Base-by-base conservation (phyloP, 371 early-diverging fungal species). In the Coemansia sp. region DNA sequence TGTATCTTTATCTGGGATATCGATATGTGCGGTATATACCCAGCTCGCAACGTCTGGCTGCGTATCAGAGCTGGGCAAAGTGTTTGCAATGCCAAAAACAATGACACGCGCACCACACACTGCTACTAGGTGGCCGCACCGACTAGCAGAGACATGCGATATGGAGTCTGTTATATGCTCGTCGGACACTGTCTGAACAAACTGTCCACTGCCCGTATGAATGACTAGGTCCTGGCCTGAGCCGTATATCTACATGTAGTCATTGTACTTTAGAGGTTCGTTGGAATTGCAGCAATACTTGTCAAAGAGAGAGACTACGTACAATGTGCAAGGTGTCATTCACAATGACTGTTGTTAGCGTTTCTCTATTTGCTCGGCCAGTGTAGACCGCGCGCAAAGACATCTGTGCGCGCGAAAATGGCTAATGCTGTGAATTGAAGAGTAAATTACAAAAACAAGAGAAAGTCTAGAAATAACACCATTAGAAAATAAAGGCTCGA, bases 321-420 rank as follows among this genome's bases (percentile, higher is more conserved):
- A 76, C 76, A 73, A 73, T 76, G 59, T 73, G 68, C 2, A 63
- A 56, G 18, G 40, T 21, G 50, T 42, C 61, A 5, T 42, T 22
- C 2, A 16, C 52, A 5, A 26, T 22, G 22, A 53, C 39, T 13
- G 27, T 39, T 24, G 55, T n/a, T 22, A 76, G 62, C 3, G 77
- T 76, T 37, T 59, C 56, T 16, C 54, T 50, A 51, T 76, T 76
- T 59, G 77, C 74, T 40, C 77, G 75, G 27, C 77, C 77, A 0
- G 77, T 61, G 27, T 76, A 76, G n/a, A 72, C 65, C 45, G 59
- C 61, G 21, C 69, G 69, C 26, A 62, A 50, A 18, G 75, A 56
- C 77, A 76, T 76, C 63, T 40, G 61, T 42, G 27, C 40, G 16
- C 53, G 39, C 29, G 55, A 14, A 16, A 27, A 31, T n/a, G n/a